phyloP scores from a whole-genome alignment of 768 basidiomycete species.

The Crepidotus variabilis region DNA sequence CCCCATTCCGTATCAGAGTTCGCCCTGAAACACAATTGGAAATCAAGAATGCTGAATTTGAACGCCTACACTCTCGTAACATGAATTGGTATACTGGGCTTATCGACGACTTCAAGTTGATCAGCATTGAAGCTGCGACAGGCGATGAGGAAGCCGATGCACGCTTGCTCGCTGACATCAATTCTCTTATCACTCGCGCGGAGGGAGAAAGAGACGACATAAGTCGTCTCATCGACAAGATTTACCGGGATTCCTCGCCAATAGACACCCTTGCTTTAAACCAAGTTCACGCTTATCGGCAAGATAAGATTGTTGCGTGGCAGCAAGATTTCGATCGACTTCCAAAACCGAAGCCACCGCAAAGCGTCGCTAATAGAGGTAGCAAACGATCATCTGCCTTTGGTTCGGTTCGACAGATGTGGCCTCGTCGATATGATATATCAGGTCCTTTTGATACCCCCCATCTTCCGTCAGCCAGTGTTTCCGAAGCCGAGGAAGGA shows the following conservation, averaged over 20 bases:
- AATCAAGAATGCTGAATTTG: slow-evolving; percentile 90
- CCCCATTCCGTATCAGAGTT: slow-evolving; percentile 82
- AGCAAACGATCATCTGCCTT: slow-evolving; percentile 61
- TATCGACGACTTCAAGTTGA: slow-evolving; percentile 71
- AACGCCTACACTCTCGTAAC: slow-evolving; percentile 69
- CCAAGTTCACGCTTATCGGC: slow-evolving; percentile 78
- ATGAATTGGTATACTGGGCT: slow-evolving; percentile 70
- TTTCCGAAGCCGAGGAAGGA: slow-evolving; percentile 74
- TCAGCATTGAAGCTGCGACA: slow-evolving; percentile 74
- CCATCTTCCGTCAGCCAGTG: slow-evolving; percentile 57
- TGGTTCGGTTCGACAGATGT: slow-evolving; percentile 67
- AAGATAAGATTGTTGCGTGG: slow-evolving; percentile 96
- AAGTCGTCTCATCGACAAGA: slow-evolving; percentile 63
- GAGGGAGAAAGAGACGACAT: slow-evolving; percentile 76
- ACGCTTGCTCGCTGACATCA: slow-evolving; percentile 58
- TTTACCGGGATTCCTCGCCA: slow-evolving; percentile 77
- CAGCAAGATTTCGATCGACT: slow-evolving; percentile 89
- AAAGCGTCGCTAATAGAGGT: slow-evolving; percentile 40
- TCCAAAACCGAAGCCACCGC: slow-evolving; percentile 61
- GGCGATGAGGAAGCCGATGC: slow-evolving; percentile 73
- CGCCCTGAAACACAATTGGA: slow-evolving; percentile 84
- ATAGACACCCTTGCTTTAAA: slow-evolving; percentile 88
- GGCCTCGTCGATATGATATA: slow-evolving; percentile 61
- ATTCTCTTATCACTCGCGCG: slow-evolving; percentile 64
- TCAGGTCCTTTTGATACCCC: slow-evolving; percentile 48